A percentile compares a stretch with the other conserved stretches of the same genome.
Conservation (phyloP, 2,329 filamentous ascomycete genomes). For the Pezicula carpinea region DNA sequence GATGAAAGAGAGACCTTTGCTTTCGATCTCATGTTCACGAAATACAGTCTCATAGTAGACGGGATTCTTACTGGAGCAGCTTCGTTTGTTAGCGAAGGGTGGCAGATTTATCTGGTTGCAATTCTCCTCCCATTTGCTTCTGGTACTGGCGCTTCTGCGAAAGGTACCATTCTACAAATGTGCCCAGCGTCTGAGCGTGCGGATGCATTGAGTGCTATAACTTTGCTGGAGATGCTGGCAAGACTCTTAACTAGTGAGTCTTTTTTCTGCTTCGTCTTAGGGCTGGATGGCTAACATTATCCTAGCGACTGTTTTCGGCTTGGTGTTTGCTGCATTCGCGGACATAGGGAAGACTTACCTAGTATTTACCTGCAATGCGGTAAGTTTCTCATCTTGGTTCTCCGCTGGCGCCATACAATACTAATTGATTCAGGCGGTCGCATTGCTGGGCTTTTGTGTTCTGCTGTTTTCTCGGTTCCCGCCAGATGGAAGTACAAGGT, state of each 20-base stretch:
- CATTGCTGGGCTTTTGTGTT: conserved; percentile 44
- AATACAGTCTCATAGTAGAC: conserved; percentile 62
- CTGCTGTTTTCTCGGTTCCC: conserved; percentile 41
- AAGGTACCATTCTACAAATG: conserved; percentile 69
- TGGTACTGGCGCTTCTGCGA: conserved; percentile 64
- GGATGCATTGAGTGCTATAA: conserved; percentile 65
- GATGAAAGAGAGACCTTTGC: conserved; percentile 34
- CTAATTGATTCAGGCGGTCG: conserved; percentile 39
- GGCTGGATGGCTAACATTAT: not conserved
- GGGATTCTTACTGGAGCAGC: conserved; percentile 59
- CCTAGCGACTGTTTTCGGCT: conserved; percentile 58
- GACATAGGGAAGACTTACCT: conserved; percentile 52
- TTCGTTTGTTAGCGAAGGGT: conserved; percentile 55
- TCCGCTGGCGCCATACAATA: not conserved
- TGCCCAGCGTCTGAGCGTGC: conserved; percentile 55
- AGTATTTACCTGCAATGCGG: conserved; percentile 65
- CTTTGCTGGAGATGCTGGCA: conserved; percentile 65
- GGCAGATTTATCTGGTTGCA: conserved; percentile 66
- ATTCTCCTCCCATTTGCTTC: conserved; percentile 63
- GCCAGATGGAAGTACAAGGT: conserved; percentile 32
- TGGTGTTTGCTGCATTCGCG: conserved; percentile 61
- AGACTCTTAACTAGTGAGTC: conserved; percentile 43
- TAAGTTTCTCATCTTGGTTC: conserved; percentile 28
- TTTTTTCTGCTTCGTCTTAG: not conserved
- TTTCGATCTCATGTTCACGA: conserved; percentile 65